A percentile compares a stretch with the other conserved stretches of the same genome.
These are phyloP conservation scores for Iris macrosiphon DNA, from an alignment of 106 monocot genomes.

Conservation along the genomic window DNA sequence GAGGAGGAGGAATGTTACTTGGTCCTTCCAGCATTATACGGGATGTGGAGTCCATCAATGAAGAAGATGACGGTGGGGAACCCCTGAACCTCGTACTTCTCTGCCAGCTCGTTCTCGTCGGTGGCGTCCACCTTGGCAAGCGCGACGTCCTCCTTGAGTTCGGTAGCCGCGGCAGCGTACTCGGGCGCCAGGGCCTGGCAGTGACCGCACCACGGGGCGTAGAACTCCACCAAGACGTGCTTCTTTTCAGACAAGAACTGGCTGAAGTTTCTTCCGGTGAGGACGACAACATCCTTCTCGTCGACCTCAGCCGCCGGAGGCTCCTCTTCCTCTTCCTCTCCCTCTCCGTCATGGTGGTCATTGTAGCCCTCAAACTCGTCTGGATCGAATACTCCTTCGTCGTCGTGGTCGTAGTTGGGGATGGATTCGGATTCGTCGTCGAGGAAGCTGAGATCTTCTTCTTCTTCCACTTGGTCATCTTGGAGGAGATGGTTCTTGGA, in stretches of 20 bases:
- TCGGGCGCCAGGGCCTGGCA: constrained; percentile 85
- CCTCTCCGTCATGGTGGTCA: constrained; percentile 5
- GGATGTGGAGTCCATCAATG: constrained; percentile 56
- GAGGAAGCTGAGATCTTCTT: constrained; percentile 74
- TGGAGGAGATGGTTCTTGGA: constrained; percentile 10
- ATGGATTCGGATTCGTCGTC: constrained; percentile 7
- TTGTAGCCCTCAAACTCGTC: constrained; percentile 31
- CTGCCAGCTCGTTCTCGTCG: constrained; percentile 68
- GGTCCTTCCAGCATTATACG: constrained; percentile 45
- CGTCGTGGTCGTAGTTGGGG: neutral
- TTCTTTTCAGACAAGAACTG: constrained; percentile 40
- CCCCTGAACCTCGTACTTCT: constrained; percentile 82
- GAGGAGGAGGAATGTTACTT: too few species aligned
- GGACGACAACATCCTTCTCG: constrained; percentile 81
- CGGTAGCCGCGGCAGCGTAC: constrained; percentile 86
- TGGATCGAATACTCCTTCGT: constrained; percentile 5
- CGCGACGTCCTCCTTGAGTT: constrained; percentile 44
- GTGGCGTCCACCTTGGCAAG: constrained; percentile 89
- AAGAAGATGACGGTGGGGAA: constrained; percentile 82
- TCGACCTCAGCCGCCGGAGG: constrained; percentile 28
- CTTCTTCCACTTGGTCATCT: too few species aligned
- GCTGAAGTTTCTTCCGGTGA: constrained; percentile 68
- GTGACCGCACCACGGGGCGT: constrained; percentile 98
- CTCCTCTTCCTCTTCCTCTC: constrained; percentile 2
- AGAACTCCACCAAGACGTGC: constrained; percentile 97